These are phyloP conservation scores for Mycena haematopus DNA, from an alignment of 768 basidiomycete species.

Conservation along the genomic window DNA sequence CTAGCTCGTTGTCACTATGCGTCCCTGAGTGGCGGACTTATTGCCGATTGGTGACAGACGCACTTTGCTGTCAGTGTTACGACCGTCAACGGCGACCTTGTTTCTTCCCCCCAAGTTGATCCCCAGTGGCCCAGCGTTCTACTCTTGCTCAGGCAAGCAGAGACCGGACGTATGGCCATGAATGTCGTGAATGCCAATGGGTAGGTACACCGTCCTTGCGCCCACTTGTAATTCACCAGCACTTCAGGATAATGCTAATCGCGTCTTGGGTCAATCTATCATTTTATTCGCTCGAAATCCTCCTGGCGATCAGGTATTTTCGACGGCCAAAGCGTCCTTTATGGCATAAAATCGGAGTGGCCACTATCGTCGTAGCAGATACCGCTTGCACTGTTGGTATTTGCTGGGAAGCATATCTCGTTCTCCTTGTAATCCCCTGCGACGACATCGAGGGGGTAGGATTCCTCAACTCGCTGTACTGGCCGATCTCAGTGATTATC, in stretches of 20 bases:
- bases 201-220: background rate
- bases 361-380: background rate
- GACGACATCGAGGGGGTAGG: background rate
- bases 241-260: slow-evolving; percentile 9
- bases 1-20: too few species aligned
- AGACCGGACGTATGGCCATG: background rate
- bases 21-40: too few species aligned
- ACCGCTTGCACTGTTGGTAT: slow-evolving; percentile 4
- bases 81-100: background rate
- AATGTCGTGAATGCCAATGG: background rate
- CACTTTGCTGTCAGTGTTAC: too few species aligned
- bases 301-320: slow-evolving; percentile 11
- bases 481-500: slow-evolving; percentile 2
- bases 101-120: background rate
- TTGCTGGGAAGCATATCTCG: slow-evolving; percentile 7
- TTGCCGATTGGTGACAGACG: too few species aligned
- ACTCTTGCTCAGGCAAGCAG: background rate
- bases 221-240: background rate
- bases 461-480: background rate
- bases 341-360: slow-evolving; percentile 8
- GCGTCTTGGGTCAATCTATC: slow-evolving; percentile 11
- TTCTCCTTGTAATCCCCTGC: slow-evolving; percentile 2
- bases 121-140: background rate
- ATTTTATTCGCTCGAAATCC: slow-evolving; percentile 13
- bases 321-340: background rate